Evolutionary conservation across 2,329 filamentous ascomycete species (phyloP), one percentile per base, ranked within the genome.

Genomic region (Ophiostoma perfectum): DNA sequence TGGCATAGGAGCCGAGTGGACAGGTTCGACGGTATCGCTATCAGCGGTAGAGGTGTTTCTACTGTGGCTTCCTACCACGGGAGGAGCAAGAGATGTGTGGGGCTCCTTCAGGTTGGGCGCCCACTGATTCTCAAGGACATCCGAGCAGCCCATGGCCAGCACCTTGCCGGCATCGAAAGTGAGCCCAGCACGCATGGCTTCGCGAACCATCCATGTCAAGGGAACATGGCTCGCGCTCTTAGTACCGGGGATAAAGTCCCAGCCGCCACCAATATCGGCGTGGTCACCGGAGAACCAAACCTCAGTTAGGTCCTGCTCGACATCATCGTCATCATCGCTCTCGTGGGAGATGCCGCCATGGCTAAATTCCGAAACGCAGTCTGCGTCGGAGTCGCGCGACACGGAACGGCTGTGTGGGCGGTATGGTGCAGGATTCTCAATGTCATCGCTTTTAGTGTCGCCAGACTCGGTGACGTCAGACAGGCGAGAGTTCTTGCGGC

Each of bases 251-350:
- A 85, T 78, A 4, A 84, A 78, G 65, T 85, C 84, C 90, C 90
- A 93, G 4, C 71, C 91, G 9, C 91, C 91, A 1, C 91, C 91
- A 42, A 93, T 87, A 71, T 94, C 91, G 1, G 86, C 91, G 71
- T 96, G 91, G 11, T 88, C 88, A 8, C 91, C 91, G 0, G 90
- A 83, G 73, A 95, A 95, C 89, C 89, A 91, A 0, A 94, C 84
- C 74, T 95, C 91, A 70, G 91, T 85, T 64, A 94, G 89, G 72
- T 94, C 90, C 74, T 93, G 90, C 0, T 83, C 81, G 0, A 77
- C 78, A 2, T 81, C 81, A 36, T 83, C 80, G 8, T 82, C 80
- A 5, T 81, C 79, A 0, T 80, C 71, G 1, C 70, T 71, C 2
- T 70, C 66, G 4, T 76, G 75, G 18, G 73, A 75, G 2, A 55